Percentiles rank a stretch among this genome's conserved stretches.
Evolutionary conservation across 305 asterid genomes (phyloP).

Genomic region (Plantago coronopus): DNA sequence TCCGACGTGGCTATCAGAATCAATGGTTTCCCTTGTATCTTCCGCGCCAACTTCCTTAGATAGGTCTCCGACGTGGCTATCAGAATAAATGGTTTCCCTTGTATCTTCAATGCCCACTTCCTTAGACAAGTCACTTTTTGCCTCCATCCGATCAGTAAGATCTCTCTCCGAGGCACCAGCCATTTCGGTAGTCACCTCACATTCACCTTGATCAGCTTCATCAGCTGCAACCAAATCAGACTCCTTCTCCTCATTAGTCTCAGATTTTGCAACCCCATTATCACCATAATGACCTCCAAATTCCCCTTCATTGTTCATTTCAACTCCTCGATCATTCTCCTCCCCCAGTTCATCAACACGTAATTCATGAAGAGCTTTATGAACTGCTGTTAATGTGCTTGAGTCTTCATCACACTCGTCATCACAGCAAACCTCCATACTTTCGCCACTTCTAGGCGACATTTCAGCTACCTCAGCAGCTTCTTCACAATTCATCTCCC

Average conservation of each 20-base stretch:
- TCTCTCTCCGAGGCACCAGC: slow-evolving; percentile 16
- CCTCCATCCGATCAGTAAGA: slow-evolving; percentile 19
- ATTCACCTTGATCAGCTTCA: slow-evolving; percentile 11
- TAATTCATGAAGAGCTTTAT: neutral
- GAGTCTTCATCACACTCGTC: slow-evolving; percentile 13
- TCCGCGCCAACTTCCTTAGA: slow-evolving; percentile 14
- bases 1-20: too few species aligned
- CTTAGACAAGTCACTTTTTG: slow-evolving; percentile 1
- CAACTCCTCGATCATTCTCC: neutral
- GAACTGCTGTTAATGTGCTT: neutral
- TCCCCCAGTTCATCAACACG: neutral
- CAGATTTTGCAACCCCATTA: neutral
- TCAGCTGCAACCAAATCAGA: slow-evolving; percentile 3
- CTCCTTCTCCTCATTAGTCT: neutral
- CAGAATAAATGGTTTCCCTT: too few species aligned
- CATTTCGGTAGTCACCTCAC: neutral
- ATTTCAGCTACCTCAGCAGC: neutral
- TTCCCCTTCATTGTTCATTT: neutral
- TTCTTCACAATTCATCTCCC: slow-evolving; percentile 2
- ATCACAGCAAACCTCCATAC: slow-evolving; percentile 15
- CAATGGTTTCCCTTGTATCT: neutral
- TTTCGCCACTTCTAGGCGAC: slow-evolving; percentile 14
- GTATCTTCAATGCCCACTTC: slow-evolving; percentile 16
- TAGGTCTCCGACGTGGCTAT: neutral
- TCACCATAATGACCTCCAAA: neutral